phyloP scores from a whole-genome alignment of 192 early-diverging fungal genomes.

The Fimicolochytrium jonesii region DNA sequence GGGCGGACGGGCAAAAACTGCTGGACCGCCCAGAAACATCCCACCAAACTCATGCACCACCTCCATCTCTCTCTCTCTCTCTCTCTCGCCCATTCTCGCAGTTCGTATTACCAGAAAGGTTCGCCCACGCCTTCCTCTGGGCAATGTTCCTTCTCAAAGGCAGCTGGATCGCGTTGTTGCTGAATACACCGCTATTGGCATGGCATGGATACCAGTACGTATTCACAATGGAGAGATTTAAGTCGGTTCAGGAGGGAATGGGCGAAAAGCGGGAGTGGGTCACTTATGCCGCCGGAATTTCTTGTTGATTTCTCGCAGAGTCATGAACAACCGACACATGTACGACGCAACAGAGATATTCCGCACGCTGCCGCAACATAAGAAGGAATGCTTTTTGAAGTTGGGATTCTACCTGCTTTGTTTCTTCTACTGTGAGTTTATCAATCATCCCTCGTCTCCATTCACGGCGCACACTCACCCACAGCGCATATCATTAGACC shows the following conservation, averaged over 20 bases:
- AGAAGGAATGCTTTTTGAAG: conserved; percentile 96
- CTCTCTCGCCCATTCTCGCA: conserved; percentile 43
- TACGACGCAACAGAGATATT: conserved; percentile 99
- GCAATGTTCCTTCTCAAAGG: conserved; percentile 81
- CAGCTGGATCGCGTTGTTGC: conserved; percentile 77
- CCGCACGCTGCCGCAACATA: conserved; percentile 85
- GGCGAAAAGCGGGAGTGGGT: too few species aligned
- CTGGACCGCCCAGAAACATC: too few species aligned
- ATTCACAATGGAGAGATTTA: not conserved
- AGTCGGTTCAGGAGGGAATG: not conserved
- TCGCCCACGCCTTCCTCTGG: conserved; percentile 76
- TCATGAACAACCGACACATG: conserved; percentile 81
- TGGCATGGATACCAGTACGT: conserved; percentile 85
- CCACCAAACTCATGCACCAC: too few species aligned
- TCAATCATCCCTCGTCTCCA: not conserved
- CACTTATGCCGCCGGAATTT: too few species aligned
- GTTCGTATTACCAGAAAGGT: conserved; percentile 94
- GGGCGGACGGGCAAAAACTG: too few species aligned
- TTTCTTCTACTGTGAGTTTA: conserved; percentile 76
- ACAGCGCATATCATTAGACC: conserved; percentile 15
- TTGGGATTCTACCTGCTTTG: conserved; percentile 91
- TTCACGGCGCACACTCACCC: not conserved
- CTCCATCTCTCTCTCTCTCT: too few species aligned
- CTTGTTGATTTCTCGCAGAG: conserved; percentile 42
- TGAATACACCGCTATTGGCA: conserved; percentile 82